Conservation (phyloP, 805 yeast species). For the Starmera dryadoides region DNA sequence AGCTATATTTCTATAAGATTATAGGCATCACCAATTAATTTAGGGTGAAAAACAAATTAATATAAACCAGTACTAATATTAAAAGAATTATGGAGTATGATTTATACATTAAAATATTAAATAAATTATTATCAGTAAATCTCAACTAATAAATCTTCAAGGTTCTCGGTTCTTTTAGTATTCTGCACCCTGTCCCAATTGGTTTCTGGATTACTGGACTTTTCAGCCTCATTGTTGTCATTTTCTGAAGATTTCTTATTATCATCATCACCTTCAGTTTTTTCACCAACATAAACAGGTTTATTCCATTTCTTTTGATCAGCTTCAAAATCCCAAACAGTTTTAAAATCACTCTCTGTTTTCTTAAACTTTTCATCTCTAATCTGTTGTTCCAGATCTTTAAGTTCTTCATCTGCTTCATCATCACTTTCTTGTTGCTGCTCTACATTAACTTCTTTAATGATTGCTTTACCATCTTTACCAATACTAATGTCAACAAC, state of each 20-base stretch:
- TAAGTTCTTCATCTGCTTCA: conserved; percentile 24
- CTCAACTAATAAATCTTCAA: neutral
- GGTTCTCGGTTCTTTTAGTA: neutral
- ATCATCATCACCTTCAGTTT: neutral
- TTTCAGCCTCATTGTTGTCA: no score
- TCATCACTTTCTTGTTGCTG: conserved; percentile 23
- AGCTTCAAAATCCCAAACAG: conserved; percentile 54
- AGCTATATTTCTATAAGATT: no score
- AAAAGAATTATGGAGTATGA: no score
- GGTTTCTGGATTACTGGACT: neutral
- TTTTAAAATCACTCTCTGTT: conserved; percentile 24
- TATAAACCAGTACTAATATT: no score
- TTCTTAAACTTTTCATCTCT: conserved; percentile 26
- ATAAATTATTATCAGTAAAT: no score
- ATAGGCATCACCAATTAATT: no score
- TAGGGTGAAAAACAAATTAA: no score
- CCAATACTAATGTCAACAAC: conserved; percentile 71
- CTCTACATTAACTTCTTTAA: conserved; percentile 39
- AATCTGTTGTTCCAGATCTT: conserved; percentile 21
- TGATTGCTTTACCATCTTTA: conserved; percentile 68
- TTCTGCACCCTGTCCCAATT: conserved; percentile 3
- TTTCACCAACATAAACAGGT: conserved; percentile 33
- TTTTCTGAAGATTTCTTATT: neutral
- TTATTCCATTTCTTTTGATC: conserved; percentile 50
- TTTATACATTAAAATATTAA: no score